These are phyloP conservation scores for Botryotinia calthae DNA, from an alignment of 2,329 filamentous ascomycete species.

Conservation along the genomic window DNA sequence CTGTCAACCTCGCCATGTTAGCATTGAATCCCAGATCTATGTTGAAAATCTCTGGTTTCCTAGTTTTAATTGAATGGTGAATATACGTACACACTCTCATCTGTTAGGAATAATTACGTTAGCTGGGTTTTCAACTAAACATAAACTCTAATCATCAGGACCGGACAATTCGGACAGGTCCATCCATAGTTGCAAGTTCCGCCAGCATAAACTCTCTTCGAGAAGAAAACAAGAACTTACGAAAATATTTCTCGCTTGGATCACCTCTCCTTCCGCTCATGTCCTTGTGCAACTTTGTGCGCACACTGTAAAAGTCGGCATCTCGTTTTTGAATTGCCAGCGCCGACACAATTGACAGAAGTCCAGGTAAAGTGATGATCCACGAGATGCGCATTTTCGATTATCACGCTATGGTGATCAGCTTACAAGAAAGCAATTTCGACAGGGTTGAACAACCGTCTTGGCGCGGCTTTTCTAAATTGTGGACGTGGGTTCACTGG, in stretches of 20 bases:
- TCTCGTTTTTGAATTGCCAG: slow-evolving; percentile 34
- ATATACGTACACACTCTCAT: slow-evolving; percentile 37
- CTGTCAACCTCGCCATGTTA: slow-evolving; percentile 28
- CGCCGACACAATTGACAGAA: slow-evolving; percentile 30
- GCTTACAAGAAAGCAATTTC: background rate
- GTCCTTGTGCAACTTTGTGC: slow-evolving; percentile 36
- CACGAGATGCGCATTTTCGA: slow-evolving; percentile 35
- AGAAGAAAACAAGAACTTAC: slow-evolving; percentile 32
- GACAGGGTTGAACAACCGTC: slow-evolving; percentile 18
- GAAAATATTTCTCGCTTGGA: slow-evolving; percentile 41
- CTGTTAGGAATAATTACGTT: slow-evolving; percentile 20
- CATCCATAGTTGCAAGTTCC: background rate
- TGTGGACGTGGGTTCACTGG: background rate
- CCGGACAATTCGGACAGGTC: background rate
- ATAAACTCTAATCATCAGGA: background rate
- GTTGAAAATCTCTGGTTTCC: background rate
- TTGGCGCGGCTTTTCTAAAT: slow-evolving; percentile 13
- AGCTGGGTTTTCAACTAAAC: background rate
- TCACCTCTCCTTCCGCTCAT: slow-evolving; percentile 36
- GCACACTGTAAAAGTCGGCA: slow-evolving; percentile 37
- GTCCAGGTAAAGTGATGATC: slow-evolving; percentile 31
- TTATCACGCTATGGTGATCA: background rate
- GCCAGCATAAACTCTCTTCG: background rate
- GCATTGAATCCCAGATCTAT: slow-evolving; percentile 3
- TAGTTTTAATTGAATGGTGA: background rate